phyloP scores from a whole-genome alignment of 768 basidiomycete species.

The Leccinum arenicola region DNA sequence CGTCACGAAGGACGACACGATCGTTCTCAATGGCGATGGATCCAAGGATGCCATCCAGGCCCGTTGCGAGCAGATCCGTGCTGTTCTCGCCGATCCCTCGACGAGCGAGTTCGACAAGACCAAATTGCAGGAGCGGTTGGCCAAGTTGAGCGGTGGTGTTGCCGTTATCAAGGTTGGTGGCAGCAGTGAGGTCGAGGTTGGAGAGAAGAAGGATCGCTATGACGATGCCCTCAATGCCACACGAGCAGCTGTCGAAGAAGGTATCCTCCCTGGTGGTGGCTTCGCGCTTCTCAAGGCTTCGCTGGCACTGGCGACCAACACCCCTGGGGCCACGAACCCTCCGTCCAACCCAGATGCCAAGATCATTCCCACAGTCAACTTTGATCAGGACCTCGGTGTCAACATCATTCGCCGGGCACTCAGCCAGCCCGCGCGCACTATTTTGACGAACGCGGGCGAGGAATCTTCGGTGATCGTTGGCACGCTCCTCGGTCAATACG shows the following conservation, averaged over 20 bases:
- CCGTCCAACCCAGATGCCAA: slow-evolving; percentile 56
- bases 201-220: slow-evolving; percentile 99
- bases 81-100: slow-evolving; percentile 73
- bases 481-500: slow-evolving; percentile 69
- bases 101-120: slow-evolving; percentile 93
- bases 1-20: slow-evolving; percentile 97
- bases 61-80: slow-evolving; percentile 94
- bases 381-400: slow-evolving; percentile 96
- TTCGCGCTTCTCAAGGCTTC: slow-evolving; percentile 88
- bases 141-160: slow-evolving; percentile 94
- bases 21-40: slow-evolving; percentile 91
- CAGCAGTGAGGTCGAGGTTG: slow-evolving; percentile 89
- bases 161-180: slow-evolving; percentile 99
- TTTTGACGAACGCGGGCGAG: slow-evolving; percentile 92
- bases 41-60: slow-evolving; percentile 86
- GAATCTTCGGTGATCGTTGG: slow-evolving; percentile 93
- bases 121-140: slow-evolving; percentile 93
- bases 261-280: slow-evolving; percentile 96
- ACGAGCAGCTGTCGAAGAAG: slow-evolving; percentile 96
- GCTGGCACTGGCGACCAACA: slow-evolving; percentile 58
- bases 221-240: slow-evolving; percentile 97
- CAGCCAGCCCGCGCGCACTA: slow-evolving; percentile 79
- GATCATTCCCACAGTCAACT: slow-evolving; percentile 83
- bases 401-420: slow-evolving; percentile 88
- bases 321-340: slow-evolving; percentile 44